Evolutionary conservation across 306 rosid genomes (phyloP), one percentile per base, ranked within the genome.

Genomic region (Quercus robur): DNA sequence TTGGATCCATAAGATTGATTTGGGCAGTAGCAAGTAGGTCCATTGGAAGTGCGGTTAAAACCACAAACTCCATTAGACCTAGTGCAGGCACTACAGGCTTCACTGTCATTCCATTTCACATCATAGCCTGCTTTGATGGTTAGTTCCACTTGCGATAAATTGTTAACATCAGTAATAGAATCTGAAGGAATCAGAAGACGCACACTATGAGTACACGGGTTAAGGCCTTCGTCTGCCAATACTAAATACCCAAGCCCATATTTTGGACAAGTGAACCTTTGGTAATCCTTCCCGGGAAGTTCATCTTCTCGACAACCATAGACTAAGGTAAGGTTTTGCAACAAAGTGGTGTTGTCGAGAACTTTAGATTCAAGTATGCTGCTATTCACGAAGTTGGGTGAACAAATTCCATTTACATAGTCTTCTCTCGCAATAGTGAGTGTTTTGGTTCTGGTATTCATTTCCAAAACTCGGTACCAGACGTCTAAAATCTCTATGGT

Each of bases 261-360:
- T 18, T 12, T 18, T 12, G 62, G 23, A 18, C 62, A 56, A 56
- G 62, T 56, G 23, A 56, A 56, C 0, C 19, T 56, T 7, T 17
- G 2, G 62, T 56, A 56, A 15, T 56, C 8, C 6, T 56, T 2
- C 14, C 0, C 14, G 4, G 52, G 15, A 46, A 11, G 52, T 46
- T 9, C 14, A 35, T 6, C 41, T n/a, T n/a, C 10, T 58, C 26
- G 25, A 66, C 85, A 82, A 4, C 20, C 56, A 46, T 77, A 82
- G 46, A 5, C 33, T 4, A 82, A 11, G 0, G 56, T 28, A 0
- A 74, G 6, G n/a, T 73, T 38, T 20, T 0, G 35, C 46, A 0
- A 0, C 3, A 12, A 14, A 1, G 79, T 1, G 1, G 11, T 0
- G 33, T 54, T 73, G 35, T 5, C 0, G 14, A 74, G 68, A 5